A percentile compares a stretch with the other conserved stretches of the same genome.
Evolutionary conservation across 345 rosid genomes (phyloP).

Genomic region (Rhodamnia argentea): DNA sequence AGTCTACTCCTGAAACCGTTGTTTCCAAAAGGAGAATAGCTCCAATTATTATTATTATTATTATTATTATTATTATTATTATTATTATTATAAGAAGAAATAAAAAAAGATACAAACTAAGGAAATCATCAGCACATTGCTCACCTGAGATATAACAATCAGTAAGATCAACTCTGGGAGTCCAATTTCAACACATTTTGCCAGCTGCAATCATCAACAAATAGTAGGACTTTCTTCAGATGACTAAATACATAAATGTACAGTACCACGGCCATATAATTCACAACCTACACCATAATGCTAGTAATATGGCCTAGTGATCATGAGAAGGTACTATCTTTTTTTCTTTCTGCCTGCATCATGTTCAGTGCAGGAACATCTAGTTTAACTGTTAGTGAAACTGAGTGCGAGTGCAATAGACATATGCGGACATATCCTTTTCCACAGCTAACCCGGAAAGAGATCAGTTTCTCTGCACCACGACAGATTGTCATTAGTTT

Average conservation of each 20-base stretch:
- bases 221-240: neutral
- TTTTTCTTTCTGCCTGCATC: neutral
- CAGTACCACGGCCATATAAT: neutral
- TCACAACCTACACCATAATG: neutral
- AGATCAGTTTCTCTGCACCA: neutral
- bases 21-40: neutral
- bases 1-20: neutral
- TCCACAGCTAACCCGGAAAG: neutral
- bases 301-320: neutral
- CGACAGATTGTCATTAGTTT: neutral
- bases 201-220: constrained; percentile 2
- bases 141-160: constrained; percentile 73
- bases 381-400: neutral
- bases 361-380: neutral
- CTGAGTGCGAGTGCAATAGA: neutral
- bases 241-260: neutral
- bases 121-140: neutral
- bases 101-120: neutral
- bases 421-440: neutral
- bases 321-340: neutral
- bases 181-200: constrained; percentile 68
- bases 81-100: no score
- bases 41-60: no score
- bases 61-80: no score
- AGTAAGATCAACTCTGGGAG: constrained; percentile 65